Conservation (phyloP, 495 filamentous ascomycete species). For the Neurospora sp. region DNA sequence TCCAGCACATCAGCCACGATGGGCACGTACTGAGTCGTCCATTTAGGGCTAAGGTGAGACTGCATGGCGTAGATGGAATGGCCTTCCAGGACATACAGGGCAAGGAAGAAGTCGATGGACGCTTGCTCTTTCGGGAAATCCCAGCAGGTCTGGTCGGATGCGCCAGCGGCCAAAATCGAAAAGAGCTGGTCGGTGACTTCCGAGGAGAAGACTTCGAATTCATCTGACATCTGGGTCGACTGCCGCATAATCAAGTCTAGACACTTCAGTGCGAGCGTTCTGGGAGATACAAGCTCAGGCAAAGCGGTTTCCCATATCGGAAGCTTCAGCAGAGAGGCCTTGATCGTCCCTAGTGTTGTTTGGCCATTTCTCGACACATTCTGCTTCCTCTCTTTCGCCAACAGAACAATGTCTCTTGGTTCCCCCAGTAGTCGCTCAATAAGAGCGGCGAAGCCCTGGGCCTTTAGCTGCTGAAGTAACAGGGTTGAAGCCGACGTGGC, state of each 20-base stretch:
- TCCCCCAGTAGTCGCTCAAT: slow-evolving; percentile 43
- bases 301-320: slow-evolving; percentile 45
- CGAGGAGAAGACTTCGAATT: slow-evolving; percentile 40
- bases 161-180: slow-evolving; percentile 31
- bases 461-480: slow-evolving; percentile 38
- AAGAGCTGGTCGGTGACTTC: slow-evolving; percentile 42
- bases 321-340: slow-evolving; percentile 36
- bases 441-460: slow-evolving; percentile 38
- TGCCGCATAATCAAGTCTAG: slow-evolving; percentile 51
- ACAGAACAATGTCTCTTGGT: slow-evolving; percentile 38
- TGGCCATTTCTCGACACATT: slow-evolving; percentile 60
- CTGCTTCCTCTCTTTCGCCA: slow-evolving; percentile 52
- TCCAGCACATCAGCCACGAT: slow-evolving; percentile 28
- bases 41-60: slow-evolving; percentile 20
- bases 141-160: slow-evolving; percentile 23
- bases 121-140: slow-evolving; percentile 20
- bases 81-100: slow-evolving; percentile 32
- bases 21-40: slow-evolving; percentile 31
- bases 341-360: slow-evolving; percentile 40
- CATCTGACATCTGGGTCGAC: slow-evolving; percentile 38
- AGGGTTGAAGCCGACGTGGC: slow-evolving; percentile 39
- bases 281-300: slow-evolving; percentile 47
- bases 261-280: slow-evolving; percentile 51
- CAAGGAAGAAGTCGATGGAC: slow-evolving; percentile 29
- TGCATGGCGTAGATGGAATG: slow-evolving; percentile 33